These are phyloP conservation scores for Mycosarcoma maydis DNA, from an alignment of 1,284 basidiomycete genomes.

Conservation along the genomic window DNA sequence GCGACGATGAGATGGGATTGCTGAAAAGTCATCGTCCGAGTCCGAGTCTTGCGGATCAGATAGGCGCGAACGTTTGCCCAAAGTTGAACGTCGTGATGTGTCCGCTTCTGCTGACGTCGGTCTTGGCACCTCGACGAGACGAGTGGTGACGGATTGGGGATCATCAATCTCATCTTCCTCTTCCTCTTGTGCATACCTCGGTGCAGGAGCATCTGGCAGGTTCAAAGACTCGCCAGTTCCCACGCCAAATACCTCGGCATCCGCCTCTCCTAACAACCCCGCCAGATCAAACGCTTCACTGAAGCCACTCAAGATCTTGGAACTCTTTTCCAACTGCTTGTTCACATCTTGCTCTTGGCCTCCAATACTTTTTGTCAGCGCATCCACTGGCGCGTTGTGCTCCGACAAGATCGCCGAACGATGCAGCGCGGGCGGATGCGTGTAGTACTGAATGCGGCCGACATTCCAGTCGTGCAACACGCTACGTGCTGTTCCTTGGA, in stretches of 20 bases:
- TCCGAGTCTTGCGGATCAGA: conserved; percentile 12
- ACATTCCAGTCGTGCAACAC: conserved; percentile 96
- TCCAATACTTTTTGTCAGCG: conserved; percentile 1
- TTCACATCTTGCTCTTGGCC: neutral
- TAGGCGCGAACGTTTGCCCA: conserved; percentile 36
- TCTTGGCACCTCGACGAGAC: neutral
- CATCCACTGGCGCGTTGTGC: too few relatives aligned
- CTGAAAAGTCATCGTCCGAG: neutral
- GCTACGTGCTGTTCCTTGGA: conserved; percentile 81
- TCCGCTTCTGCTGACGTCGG: too few relatives aligned
- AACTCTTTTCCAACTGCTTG: conserved; percentile 26
- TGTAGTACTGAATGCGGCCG: conserved; percentile 91
- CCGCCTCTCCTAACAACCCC: conserved; percentile 63
- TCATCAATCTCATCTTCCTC: conserved; percentile 22
- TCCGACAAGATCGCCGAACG: conserved; percentile 30
- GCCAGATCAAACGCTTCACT: conserved; percentile 64
- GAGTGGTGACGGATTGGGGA: conserved; percentile 3
- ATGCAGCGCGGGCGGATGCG: conserved; percentile 74
- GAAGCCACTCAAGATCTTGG: conserved; percentile 48
- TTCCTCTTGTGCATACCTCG: conserved; percentile 14
- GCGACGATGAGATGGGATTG: neutral
- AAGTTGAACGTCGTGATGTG: conserved; percentile 22
- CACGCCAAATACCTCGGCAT: conserved; percentile 58
- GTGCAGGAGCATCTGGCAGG: conserved; percentile 20
- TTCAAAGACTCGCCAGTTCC: conserved; percentile 21